Evolutionary conservation across 495 filamentous ascomycete genomes (phyloP).

Genomic region (Penicillium fimorum): DNA sequence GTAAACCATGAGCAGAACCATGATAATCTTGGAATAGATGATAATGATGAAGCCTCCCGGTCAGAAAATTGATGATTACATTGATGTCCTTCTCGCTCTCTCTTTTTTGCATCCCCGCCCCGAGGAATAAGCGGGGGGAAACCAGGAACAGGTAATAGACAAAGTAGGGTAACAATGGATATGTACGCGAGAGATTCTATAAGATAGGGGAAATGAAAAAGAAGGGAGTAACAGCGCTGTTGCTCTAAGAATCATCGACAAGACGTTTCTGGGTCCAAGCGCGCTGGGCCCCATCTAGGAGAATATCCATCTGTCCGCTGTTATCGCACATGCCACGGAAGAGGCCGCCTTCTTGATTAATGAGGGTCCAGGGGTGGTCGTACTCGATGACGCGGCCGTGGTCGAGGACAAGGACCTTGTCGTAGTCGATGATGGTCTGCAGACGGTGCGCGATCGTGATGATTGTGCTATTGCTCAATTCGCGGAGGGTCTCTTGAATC

Average conservation of each 20-base stretch:
- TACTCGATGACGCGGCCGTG: slow-evolving; percentile 85
- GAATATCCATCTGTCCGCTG: slow-evolving; percentile 77
- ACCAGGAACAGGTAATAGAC: slow-evolving; percentile 5
- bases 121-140: background rate
- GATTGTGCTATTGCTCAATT: slow-evolving; percentile 82
- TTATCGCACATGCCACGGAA: slow-evolving; percentile 95
- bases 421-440: slow-evolving; percentile 95
- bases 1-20: background rate
- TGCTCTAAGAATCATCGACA: slow-evolving; percentile 47
- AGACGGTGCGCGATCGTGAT: slow-evolving; percentile 98
- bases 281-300: slow-evolving; percentile 75
- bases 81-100: slow-evolving; percentile 1
- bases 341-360: slow-evolving; percentile 62
- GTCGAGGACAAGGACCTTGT: slow-evolving; percentile 96
- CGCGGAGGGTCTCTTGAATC: slow-evolving; percentile 92
- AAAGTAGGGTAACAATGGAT: slow-evolving; percentile 4
- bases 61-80: slow-evolving; percentile 9
- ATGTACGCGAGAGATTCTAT: slow-evolving; percentile 12
- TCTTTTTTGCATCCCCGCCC: background rate
- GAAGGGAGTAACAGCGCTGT: background rate
- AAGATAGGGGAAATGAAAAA: background rate
- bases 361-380: slow-evolving; percentile 78
- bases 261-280: slow-evolving; percentile 57
- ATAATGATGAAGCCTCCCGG: background rate
- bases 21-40: background rate